Evolutionary conservation across 2,329 filamentous ascomycete species (phyloP).

Genomic region (Paraphoma sp.): DNA sequence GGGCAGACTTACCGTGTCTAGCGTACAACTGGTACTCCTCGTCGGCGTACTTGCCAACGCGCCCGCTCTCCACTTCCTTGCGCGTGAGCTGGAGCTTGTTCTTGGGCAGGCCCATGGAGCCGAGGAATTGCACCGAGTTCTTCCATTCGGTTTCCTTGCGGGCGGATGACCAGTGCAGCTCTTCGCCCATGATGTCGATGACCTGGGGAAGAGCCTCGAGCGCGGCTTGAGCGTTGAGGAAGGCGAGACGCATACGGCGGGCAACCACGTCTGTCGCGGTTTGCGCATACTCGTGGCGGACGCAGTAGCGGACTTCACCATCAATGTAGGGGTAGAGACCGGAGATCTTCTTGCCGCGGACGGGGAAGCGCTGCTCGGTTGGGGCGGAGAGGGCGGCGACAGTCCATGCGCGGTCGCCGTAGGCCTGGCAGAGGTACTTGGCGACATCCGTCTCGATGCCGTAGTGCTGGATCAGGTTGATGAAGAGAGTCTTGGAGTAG

Average conservation of each 20-base stretch:
- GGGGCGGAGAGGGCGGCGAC: constrained; percentile 81
- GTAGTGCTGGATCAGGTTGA: constrained; percentile 93
- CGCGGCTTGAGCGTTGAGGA: constrained; percentile 89
- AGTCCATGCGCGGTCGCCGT: constrained; percentile 91
- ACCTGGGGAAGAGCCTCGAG: constrained; percentile 83
- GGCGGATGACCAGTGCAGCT: constrained; percentile 77
- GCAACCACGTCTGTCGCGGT: constrained; percentile 89
- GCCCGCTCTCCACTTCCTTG: constrained; percentile 65
- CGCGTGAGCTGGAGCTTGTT: constrained; percentile 62
- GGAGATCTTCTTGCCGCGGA: constrained; percentile 80
- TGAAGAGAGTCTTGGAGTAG: constrained; percentile 89
- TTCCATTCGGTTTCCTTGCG: constrained; percentile 83
- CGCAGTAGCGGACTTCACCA: constrained; percentile 87
- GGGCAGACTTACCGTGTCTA: constrained; percentile 53
- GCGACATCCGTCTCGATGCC: constrained; percentile 91
- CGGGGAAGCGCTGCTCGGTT: constrained; percentile 80
- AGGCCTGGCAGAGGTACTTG: constrained; percentile 84
- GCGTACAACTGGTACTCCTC: constrained; percentile 59
- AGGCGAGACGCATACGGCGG: constrained; percentile 82
- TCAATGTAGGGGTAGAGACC: constrained; percentile 88
- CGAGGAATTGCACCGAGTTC: constrained; percentile 66
- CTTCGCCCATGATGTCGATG: constrained; percentile 87
- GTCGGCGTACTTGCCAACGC: constrained; percentile 51
- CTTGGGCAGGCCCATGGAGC: constrained; percentile 68
- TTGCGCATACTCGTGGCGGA: constrained; percentile 89